Base-by-base conservation (phyloP, 768 basidiomycete species). In the Lentinula sp. region DNA sequence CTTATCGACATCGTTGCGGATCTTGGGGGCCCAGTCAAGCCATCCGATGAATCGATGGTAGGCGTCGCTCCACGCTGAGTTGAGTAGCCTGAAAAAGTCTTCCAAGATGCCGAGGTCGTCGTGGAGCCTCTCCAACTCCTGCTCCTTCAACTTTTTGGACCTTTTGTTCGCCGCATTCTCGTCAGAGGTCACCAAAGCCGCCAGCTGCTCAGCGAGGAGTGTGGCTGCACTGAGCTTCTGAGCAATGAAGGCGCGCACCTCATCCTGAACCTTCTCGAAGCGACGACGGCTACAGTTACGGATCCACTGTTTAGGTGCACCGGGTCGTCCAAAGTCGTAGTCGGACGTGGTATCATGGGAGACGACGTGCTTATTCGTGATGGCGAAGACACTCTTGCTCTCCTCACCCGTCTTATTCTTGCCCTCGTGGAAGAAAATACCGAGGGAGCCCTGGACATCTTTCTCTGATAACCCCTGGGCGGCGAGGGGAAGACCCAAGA, bases 341-440 rank as follows among this genome's bases (percentile, higher is more conserved):
- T 65, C 35, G 62, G 59, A 60, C 43, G 63, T 69, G 9, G 66
- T 65, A 57, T 69, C 60, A 35, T 52, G 5, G 61, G 66, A 64
- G 63, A 61, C 60, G 35, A 67, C 67, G 59, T 67, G 67, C 49
- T 66, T 67, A 56, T 68, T 68, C 39, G 62, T 66, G 61, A 68
- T 48, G 35, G 57, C 62, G 48, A 68, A 56, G 63, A 68, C 56
- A 59, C 53, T 69, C 32, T 61, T 59, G 60, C 71, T 72, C 40
- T 64, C 56, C 15, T 65, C 54, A 61, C 72, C 69, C 28, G 55
- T 37, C 45, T 61, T 63, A 63, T 61, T 63, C 61, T 66, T 68
- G 51, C 60, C 62, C 63, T 75, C 74, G n/a, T 66, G 67, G 65
- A 75, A 74, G 54, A 69, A 66, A 50, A 75, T 46, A 9, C 64